Percentiles rank a stretch among this genome's conserved stretches.
phyloP scores from a whole-genome alignment of 345 rosid genomes.

The Erucastrum elatum region DNA sequence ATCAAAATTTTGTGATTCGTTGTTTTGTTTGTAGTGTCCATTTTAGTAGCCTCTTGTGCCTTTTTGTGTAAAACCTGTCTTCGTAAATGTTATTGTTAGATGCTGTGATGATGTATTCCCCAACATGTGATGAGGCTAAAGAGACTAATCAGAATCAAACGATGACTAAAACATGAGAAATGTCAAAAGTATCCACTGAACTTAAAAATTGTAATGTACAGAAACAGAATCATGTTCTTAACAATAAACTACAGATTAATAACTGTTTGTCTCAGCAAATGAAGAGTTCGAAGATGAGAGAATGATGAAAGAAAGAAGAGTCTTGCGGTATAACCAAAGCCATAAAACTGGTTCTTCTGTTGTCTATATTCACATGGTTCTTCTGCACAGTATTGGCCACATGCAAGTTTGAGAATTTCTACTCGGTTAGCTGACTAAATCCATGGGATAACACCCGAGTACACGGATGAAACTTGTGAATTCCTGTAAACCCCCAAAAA shows the following conservation, averaged over 20 bases:
- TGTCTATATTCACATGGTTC: conserved; percentile 36
- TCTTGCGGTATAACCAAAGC: conserved; percentile 18
- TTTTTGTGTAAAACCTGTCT: not conserved
- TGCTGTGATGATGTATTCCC: not conserved
- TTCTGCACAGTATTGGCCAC: conserved; percentile 5
- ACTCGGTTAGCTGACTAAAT: conserved; percentile 30
- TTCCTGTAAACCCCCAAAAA: conserved; percentile 53
- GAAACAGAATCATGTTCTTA: conserved; percentile 24
- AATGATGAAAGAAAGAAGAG: conserved; percentile 14
- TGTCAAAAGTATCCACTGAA: not conserved
- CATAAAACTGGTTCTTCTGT: conserved; percentile 26
- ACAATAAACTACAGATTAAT: not conserved
- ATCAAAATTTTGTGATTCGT: conserved; percentile 23
- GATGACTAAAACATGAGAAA: not conserved
- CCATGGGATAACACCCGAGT: conserved; percentile 78
- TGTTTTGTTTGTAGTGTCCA: conserved; percentile 6
- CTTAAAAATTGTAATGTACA: conserved; percentile 21
- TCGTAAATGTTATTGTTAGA: not conserved
- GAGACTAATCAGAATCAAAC: not conserved
- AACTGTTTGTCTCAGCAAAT: conserved; percentile 34
- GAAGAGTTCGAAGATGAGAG: conserved; percentile 24
- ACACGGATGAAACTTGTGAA: conserved; percentile 69
- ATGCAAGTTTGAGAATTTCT: not conserved
- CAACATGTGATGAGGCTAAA: not conserved
- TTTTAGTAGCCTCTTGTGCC: conserved; percentile 13